Conservation (phyloP, 2,329 filamentous ascomycete genomes). For the Fusarium dimerum region DNA sequence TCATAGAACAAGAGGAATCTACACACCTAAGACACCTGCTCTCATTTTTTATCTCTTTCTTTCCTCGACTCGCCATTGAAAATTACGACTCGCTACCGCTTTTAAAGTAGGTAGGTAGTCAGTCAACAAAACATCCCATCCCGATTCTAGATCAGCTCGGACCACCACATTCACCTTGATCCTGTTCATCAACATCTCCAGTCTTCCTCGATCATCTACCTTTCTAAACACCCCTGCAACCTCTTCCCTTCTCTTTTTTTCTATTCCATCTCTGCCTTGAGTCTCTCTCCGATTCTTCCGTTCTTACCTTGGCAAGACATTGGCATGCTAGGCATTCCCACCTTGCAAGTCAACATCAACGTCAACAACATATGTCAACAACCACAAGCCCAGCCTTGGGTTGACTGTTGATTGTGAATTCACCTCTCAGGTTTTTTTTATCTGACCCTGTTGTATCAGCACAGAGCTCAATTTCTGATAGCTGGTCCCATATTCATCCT, state of each 20-base stretch:
- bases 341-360: slow-evolving; percentile 12
- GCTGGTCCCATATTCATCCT: slow-evolving; percentile 2
- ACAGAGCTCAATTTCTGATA: slow-evolving; percentile 4
- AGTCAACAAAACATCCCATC: no score
- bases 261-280: neutral
- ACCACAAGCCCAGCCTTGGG: slow-evolving; percentile 10
- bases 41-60: no score
- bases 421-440: slow-evolving; percentile 6
- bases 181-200: no score
- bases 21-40: no score
- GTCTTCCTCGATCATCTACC: no score
- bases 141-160: no score
- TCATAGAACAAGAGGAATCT: no score
- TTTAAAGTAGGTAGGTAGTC: no score
- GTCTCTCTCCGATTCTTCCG: slow-evolving; percentile 2
- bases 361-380: slow-evolving; percentile 4
- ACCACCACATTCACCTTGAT: no score
- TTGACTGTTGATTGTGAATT: slow-evolving; percentile 4
- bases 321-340: slow-evolving; percentile 33
- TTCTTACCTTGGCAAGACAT: slow-evolving; percentile 23
- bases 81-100: no score
- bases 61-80: no score
- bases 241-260: neutral
- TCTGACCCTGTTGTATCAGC: neutral
- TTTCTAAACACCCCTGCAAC: no score